Percentiles rank a stretch among this genome's conserved stretches.
Evolutionary conservation across 257 asterid genomes (phyloP).

Genomic region (Lantana camara): DNA sequence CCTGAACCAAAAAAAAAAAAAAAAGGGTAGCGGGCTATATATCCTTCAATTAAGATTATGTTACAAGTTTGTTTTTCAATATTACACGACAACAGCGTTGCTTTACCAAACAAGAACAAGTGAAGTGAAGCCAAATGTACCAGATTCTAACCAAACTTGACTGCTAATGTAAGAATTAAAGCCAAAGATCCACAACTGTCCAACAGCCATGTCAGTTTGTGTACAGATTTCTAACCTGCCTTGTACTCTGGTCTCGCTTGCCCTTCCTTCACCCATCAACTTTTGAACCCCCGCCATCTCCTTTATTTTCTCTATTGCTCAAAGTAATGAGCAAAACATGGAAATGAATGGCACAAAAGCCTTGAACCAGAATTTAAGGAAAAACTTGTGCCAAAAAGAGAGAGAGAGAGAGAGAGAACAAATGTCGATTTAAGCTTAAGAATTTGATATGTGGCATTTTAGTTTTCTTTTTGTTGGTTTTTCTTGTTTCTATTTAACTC

Average conservation of each 20-base stretch:
- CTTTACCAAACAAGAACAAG: slow-evolving; percentile 58
- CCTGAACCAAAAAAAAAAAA: not conserved
- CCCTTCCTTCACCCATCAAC: slow-evolving; percentile 24
- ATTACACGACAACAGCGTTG: slow-evolving; percentile 14
- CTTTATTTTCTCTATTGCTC: not conserved
- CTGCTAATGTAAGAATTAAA: slow-evolving; percentile 52
- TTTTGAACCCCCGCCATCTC: no score
- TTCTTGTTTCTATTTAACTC: no score
- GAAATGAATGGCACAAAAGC: no score
- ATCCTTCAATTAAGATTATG: no score
- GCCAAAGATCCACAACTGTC: slow-evolving; percentile 37
- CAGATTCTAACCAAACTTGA: slow-evolving; percentile 73
- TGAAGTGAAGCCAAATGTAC: slow-evolving; percentile 40
- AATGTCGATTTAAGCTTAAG: no score
- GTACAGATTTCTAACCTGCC: slow-evolving; percentile 36
- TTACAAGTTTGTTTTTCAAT: slow-evolving; percentile 1
- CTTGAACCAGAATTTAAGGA: no score
- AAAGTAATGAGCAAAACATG: no score
- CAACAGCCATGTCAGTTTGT: slow-evolving; percentile 35
- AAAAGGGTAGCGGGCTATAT: not conserved
- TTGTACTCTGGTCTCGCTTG: slow-evolving; percentile 33
- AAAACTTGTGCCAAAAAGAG: no score
- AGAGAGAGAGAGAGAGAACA: no score
- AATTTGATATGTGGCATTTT: no score
- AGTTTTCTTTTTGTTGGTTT: no score